Base-by-base conservation (phyloP, 2,329 filamentous ascomycete species). In the Aureobasidium lini region DNA sequence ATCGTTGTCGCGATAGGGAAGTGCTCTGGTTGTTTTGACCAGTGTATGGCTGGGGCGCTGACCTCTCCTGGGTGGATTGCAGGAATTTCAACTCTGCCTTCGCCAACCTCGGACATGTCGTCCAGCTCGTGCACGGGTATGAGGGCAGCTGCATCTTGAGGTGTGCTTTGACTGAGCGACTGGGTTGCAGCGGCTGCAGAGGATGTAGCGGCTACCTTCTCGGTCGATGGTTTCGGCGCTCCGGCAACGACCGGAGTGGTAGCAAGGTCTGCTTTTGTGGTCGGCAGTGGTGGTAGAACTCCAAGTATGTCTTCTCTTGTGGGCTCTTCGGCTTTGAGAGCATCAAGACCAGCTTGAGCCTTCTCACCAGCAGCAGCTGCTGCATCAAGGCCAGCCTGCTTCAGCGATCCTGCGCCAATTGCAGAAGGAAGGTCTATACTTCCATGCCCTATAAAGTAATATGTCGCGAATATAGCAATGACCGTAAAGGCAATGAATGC, bases 1-100 rank as follows among this genome's bases (percentile, higher is more conserved):
- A 92, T 91, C 58, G 95, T 77, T 16, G 87, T 86, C 60, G 85
- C 82, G 2, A 97, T 75, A 0, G 94, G 92, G 73, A 89, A 97
- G 18, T 69, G 65, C 62, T 73, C 90, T 3, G 79, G 76, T 63
- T 83, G 80, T 71, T 87, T 90, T 59, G 76, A 75, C 93, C 93
- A 97, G 46, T 47, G 44, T 43, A 37, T 46, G 4, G 18, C 18
- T 28, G 56, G 54, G 4, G 28, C 8, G 7, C 11, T 39, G 32
- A 13, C 15, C 10, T 8, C 4, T 23, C 34, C 64, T 65, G 8
- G 66, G 62, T 57, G 58, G 39, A 36, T 66, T n/a, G 48, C 18
- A 10, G 52, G 52, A 16, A 66, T 66, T 32, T 72, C 69, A 36
- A 71, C 57, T 59, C 69, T 66, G 40, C 70, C 74, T 47, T 73